Base-by-base conservation (phyloP, 2,329 filamentous ascomycete genomes). In the Pseudopithomyces chartarum region DNA sequence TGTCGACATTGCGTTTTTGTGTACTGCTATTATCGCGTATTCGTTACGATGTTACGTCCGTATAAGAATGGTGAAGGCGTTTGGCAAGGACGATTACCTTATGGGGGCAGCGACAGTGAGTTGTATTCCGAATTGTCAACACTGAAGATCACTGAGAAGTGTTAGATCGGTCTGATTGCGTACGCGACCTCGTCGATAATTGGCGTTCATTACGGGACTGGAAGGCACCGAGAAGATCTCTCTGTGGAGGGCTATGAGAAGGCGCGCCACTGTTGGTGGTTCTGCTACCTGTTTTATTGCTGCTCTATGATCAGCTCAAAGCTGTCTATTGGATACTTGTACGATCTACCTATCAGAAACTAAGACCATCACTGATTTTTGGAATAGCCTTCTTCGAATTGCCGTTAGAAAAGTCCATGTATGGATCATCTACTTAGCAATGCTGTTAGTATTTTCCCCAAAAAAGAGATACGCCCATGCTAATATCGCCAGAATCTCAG, bases 351-450 rank as follows among this genome's bases (percentile, higher is more conserved):
- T 7, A n/a, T 15, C 19, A 19, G 29, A 20, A 22, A 17, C 11
- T 8, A 38, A 3, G 13, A 23, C 32, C 5, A 23, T n/a, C 17
- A 38, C 33, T 49, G 6, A 49, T 13, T 29, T 17, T n/a, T n/a
- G n/a, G 19, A 49, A 13, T 11, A 50, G 47, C 23, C 57, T 74
- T 11, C 55, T 75, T 12, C 65, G 73, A 6, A 72, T 75, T 36
- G 66, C 69, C 17, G 51, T 73, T 45, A 66, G 61, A 5, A 68
- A 60, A 23, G 26, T 71, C 1, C 71, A 75, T 53, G 63, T 65
- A 32, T 73, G 62, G 63, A 73, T 79, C 55, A 74, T 81, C 55
- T 74, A 73, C 52, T 32, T 64, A 2, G 73, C 78, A 32, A 79
- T 78, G 63, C 39, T 29, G 26, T 29, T 5, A 29, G 26, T 29